Evolutionary conservation across 768 basidiomycete species (phyloP).

Genomic region (Rhizopogon vinicolor): DNA sequence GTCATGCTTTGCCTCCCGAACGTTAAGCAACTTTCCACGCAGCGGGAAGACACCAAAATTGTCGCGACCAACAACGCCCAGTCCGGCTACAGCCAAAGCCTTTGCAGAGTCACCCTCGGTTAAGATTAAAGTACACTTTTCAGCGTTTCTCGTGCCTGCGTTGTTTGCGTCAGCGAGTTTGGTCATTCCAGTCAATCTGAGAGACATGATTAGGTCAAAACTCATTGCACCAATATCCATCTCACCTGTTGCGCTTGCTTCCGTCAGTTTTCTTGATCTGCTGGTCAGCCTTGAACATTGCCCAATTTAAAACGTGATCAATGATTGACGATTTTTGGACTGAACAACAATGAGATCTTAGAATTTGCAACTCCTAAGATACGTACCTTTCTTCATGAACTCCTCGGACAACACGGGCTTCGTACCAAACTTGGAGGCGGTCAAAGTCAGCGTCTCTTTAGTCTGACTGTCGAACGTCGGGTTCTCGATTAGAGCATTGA

Average conservation of each 20-base stretch:
- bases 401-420: constrained; percentile 84
- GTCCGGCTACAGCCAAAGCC: constrained; percentile 89
- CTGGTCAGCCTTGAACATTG: constrained; percentile 95
- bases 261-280: constrained; percentile 96
- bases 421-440: constrained; percentile 84
- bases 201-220: background rate
- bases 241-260: constrained; percentile 77
- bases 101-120: constrained; percentile 99
- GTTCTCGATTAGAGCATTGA: constrained; percentile 94
- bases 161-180: constrained; percentile 98
- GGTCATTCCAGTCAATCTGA: constrained; percentile 82
- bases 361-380: background rate
- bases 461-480: constrained; percentile 99
- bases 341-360: constrained; percentile 23
- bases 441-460: constrained; percentile 90
- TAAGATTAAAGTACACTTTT: constrained; percentile 88
- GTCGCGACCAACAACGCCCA: constrained; percentile 93
- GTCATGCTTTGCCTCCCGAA: constrained; percentile 93
- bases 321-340: constrained; percentile 88
- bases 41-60: constrained; percentile 97
- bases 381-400: constrained; percentile 90
- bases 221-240: background rate
- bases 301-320: constrained; percentile 92
- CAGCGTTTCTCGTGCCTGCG: constrained; percentile 79
- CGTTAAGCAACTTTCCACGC: constrained; percentile 94